Base-by-base conservation (phyloP, 129 eudicot genomes). In the Tagetes patula region DNA sequence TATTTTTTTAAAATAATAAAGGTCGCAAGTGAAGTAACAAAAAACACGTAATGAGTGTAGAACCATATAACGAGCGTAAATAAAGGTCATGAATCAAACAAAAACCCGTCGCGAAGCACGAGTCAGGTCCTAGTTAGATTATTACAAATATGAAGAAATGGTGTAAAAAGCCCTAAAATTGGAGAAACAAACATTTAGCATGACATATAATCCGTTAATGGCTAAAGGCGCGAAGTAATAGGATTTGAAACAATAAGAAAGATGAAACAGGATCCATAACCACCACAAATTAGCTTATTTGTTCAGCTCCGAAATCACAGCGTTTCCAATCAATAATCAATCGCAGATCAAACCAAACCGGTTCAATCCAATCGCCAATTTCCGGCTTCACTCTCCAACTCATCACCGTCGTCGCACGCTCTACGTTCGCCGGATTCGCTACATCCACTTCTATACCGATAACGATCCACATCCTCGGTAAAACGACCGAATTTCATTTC, bases 251-350 rank as follows among this genome's bases (percentile, higher is more conserved):
- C 48, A 43, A 43, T 10, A 7, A 43, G 8, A 6, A 48, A 10
- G 39, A 64, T 45, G 47, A 8, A 73, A 36, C 38, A 73, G 70
- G 34, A 73, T 32, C 83, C 83, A 86, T 80, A 79, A 75, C 79
- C 84, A 86, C 20, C 55, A 85, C 48, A 43, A 43, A 43, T 6
- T 43, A 10, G 48, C 48, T 8, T 1, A 64, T 43, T 71, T 53
- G 6, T 61, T 69, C 38, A 62, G 13, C 81, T 85, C 96, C 96
- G 88, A 82, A 59, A 55, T 38, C 43, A 30, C 61, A 75, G 80
- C 67, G 58, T 40, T 50, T 54, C 67, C 67, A 75, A 62, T 40
- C 79, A 75, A 64, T 64, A 67, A 64, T 74, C 32, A 38, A 33
- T 64, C 72, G 43, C 79, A 72, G 77, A 72, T 75, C 79, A 60